Evolutionary conservation across 768 basidiomycete species (phyloP).

Genomic region (Pleurotus sapidus): DNA sequence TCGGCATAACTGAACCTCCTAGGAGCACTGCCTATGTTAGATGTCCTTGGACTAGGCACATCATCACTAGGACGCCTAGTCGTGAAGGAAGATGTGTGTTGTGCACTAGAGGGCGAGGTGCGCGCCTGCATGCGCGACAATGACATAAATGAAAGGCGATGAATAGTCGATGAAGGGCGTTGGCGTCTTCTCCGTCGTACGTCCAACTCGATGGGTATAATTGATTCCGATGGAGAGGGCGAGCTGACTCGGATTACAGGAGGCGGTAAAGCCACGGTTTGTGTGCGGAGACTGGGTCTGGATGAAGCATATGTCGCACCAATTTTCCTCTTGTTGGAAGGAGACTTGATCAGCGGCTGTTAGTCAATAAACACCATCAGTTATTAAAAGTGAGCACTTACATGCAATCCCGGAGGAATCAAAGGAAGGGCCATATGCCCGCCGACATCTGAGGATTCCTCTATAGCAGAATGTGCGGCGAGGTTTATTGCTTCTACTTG

Average conservation of each 20-base stretch:
- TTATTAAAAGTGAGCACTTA: constrained; percentile 7
- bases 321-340: no score
- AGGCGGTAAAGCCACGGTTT: not conserved
- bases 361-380: no score
- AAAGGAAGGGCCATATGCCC: not conserved
- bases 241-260: not conserved
- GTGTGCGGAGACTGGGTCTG: not conserved
- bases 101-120: constrained; percentile 3
- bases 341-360: no score
- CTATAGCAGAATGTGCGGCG: no score
- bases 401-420: constrained; percentile 24
- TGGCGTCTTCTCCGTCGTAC: not conserved
- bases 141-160: constrained; percentile 2
- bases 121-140: constrained; percentile 2
- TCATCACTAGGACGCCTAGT: not conserved
- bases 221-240: not conserved
- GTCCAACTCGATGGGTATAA: not conserved
- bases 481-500: no score
- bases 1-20: not conserved
- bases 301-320: not conserved
- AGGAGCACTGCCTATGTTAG: not conserved
- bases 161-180: not conserved
- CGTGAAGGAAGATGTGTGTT: not conserved
- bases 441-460: not conserved
- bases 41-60: not conserved